A percentile compares a stretch with the other conserved stretches of the same genome.
Evolutionary conservation across 192 early-diverging fungal species (phyloP).

Genomic region (Kickxella alabastrina): DNA sequence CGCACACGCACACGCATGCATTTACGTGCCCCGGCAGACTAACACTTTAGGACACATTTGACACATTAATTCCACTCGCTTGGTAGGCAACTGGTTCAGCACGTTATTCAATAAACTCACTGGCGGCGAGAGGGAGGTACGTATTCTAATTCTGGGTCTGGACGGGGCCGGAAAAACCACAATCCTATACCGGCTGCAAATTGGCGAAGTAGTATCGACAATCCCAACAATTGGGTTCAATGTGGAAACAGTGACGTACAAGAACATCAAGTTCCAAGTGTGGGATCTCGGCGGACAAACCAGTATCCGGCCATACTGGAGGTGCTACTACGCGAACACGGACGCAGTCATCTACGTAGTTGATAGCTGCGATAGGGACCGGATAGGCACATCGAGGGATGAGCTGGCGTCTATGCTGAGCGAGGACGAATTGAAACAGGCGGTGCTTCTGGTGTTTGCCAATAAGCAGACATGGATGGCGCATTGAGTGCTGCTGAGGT

Average conservation of each 20-base stretch:
- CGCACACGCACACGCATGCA: too few species aligned
- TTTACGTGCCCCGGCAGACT: too few species aligned
- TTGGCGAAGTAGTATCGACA: constrained; percentile 96
- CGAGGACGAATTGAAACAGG: constrained; percentile 89
- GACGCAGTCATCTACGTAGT: constrained; percentile 98
- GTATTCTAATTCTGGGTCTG: constrained; percentile 93
- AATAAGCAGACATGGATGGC: constrained; percentile 97
- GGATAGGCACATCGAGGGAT: constrained; percentile 81
- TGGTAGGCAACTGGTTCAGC: constrained; percentile 26
- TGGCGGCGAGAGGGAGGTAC: constrained; percentile 93
- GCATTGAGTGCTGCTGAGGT: constrained; percentile 90
- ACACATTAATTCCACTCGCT: too few species aligned
- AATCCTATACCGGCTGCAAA: constrained; percentile 91
- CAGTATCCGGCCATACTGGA: constrained; percentile 91
- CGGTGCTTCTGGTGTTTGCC: constrained; percentile 89
- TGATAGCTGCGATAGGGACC: constrained; percentile 86
- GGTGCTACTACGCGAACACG: constrained; percentile 99
- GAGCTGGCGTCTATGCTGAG: constrained; percentile 92
- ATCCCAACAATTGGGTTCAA: constrained; percentile 90
- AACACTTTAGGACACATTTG: too few species aligned
- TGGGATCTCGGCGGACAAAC: constrained; percentile 96
- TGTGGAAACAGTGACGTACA: constrained; percentile 92
- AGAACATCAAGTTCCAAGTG: constrained; percentile 98
- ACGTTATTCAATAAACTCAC: constrained; percentile 54
- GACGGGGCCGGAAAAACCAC: constrained; percentile 98